Evolutionary conservation across 768 basidiomycete species (phyloP), one percentile per base, ranked within the genome.

Genomic region (Mycena filopes): DNA sequence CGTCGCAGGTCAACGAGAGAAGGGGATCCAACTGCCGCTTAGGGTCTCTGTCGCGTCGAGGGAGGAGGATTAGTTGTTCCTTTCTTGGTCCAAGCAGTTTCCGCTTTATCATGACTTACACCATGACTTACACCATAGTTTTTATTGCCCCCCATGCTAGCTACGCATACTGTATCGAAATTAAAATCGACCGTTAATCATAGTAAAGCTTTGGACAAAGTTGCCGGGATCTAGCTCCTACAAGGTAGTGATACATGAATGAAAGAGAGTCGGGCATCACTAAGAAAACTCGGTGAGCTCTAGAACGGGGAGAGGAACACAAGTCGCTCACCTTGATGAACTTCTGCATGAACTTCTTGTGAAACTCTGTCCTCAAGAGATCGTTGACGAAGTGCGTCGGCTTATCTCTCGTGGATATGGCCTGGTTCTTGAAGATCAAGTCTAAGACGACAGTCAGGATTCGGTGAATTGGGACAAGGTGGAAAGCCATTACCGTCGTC

Each of bases 401-500:
- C 74, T 89, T 89, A 57, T 89, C 85, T 61, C 81, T 84, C 49
- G 83, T 75, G 33, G 84, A 86, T 78, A 89, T 89, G 0, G 98
- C 94, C 78, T 99, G 98, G 76, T 99, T 98, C 82, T 98, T 99
- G 88, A 99, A 99, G 73, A 99, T 96, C 57, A 98, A 82, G 77
- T 99, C 95, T 95, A 72, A 33, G 29, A 42, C 53, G 46, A 51
- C 50, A 25, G 49, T 60, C 25, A 64, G 55, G 28, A 36, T 29
- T 42, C 55, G 25, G n/a, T n/a, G 46, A 10, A 36, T 28, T 61
- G 60, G 47, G 61, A 36, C 11, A 36, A 36, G 12, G 61, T 28
- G 58, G 67, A 47, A 58, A 16, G 25, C 77, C 23, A 87, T 28
- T 23, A 94, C 94, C 96, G 72, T 98, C 96, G 75, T 98, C 96